Evolutionary conservation across 805 yeast genomes (phyloP).

Genomic region (Wickerhamiella alocasiicola): DNA sequence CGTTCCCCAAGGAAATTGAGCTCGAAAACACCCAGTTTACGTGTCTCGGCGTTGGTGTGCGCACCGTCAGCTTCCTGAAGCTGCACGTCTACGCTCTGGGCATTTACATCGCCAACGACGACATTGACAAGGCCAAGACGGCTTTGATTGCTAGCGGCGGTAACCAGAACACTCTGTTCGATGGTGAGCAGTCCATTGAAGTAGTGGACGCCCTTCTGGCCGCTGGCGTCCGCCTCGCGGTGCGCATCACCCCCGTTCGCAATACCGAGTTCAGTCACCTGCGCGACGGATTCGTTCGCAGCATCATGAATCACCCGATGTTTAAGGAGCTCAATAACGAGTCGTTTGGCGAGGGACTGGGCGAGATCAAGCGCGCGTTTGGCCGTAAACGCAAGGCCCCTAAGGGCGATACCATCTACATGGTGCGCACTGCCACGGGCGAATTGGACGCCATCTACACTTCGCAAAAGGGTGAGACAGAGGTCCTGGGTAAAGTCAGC

Average conservation of each 20-base stretch:
- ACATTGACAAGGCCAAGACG: constrained; percentile 25
- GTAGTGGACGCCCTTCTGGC: constrained; percentile 47
- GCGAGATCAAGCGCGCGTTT: constrained; percentile 51
- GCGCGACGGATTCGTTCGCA: constrained; percentile 77
- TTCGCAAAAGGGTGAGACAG: constrained; percentile 25
- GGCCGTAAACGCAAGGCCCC: constrained; percentile 58
- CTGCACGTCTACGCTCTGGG: constrained; percentile 85
- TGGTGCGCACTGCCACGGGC: constrained; percentile 44
- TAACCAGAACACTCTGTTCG: constrained; percentile 25
- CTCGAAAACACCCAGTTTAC: constrained; percentile 32
- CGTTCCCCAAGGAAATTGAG: constrained; percentile 24
- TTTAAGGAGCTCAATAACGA: constrained; percentile 39
- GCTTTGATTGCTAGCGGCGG: constrained; percentile 15
- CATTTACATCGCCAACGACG: constrained; percentile 57
- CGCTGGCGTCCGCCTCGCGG: constrained; percentile 47
- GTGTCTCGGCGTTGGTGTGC: constrained; percentile 65
- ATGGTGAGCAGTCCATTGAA: constrained; percentile 37
- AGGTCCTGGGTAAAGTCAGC: constrained; percentile 44
- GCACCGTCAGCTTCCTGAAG: constrained; percentile 69
- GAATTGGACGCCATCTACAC: constrained; percentile 33
- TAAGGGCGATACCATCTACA: constrained; percentile 52
- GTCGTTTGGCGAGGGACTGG: constrained; percentile 47
- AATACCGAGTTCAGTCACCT: constrained; percentile 86
- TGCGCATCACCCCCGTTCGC: constrained; percentile 74
- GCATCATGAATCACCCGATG: constrained; percentile 55